A percentile compares a stretch with the other conserved stretches of the same genome.
phyloP scores from a whole-genome alignment of 306 rosid species.

The Lathyrus aphaca region DNA sequence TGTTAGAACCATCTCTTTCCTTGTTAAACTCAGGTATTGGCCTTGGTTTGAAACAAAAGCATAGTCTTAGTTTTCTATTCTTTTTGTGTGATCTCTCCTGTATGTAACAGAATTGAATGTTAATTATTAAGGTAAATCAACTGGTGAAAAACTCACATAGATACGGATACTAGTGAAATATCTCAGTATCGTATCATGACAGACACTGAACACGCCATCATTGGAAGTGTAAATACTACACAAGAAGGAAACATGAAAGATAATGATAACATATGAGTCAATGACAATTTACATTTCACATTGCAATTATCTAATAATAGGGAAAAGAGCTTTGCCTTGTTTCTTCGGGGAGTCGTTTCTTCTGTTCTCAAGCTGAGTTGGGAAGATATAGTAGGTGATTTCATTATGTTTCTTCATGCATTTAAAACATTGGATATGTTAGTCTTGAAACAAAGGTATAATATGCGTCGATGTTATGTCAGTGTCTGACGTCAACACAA shows the following conservation, averaged over 20 bases:
- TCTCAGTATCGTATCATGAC: background rate
- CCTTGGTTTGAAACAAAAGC: constrained; percentile 73
- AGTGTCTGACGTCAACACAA: no score
- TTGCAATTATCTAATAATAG: background rate
- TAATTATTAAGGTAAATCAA: background rate
- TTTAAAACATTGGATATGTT: constrained; percentile 48
- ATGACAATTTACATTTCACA: no score
- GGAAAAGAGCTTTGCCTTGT: constrained; percentile 56
- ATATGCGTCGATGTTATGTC: no score
- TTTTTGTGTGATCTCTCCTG: constrained; percentile 68
- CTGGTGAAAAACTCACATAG: background rate
- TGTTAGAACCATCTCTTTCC: constrained; percentile 51
- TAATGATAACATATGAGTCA: no score
- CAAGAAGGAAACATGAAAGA: background rate
- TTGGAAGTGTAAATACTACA: background rate
- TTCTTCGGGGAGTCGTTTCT: constrained; percentile 66
- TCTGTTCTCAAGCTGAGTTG: constrained; percentile 66
- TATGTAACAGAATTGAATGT: constrained; percentile 10
- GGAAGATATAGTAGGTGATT: constrained; percentile 61
- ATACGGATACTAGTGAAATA: background rate
- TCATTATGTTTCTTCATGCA: constrained; percentile 59
- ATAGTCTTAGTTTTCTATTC: constrained; percentile 53
- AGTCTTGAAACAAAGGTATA: constrained; percentile 12
- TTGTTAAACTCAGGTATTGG: constrained; percentile 59
- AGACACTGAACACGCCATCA: background rate